phyloP scores from a whole-genome alignment of 73 alveolate species.

The Stentor roeselii region DNA sequence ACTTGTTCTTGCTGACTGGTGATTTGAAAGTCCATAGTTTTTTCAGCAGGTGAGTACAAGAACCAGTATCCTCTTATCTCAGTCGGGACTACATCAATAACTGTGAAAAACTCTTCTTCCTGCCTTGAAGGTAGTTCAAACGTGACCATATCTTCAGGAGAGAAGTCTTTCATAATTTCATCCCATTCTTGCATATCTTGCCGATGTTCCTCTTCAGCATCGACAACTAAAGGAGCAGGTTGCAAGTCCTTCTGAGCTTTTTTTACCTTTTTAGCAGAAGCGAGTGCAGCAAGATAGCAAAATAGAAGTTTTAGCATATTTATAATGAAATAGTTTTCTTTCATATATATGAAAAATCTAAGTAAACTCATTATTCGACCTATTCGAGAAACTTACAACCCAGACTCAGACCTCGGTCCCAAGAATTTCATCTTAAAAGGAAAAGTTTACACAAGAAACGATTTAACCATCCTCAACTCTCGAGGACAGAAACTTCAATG shows the following conservation, averaged over 20 bases:
- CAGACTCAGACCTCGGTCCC: conserved; percentile 46
- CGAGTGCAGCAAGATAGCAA: neutral
- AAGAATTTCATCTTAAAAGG: conserved; percentile 28
- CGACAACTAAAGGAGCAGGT: neutral
- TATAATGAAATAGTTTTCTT: too few species aligned
- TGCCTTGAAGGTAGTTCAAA: conserved; percentile 29
- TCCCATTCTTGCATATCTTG: conserved; percentile 27
- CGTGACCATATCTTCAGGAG: conserved; percentile 24
- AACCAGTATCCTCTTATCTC: conserved; percentile 29
- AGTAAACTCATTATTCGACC: conserved; percentile 80
- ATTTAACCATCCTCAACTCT: conserved; percentile 39
- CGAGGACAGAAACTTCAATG: conserved; percentile 52
- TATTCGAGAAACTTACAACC: conserved; percentile 35
- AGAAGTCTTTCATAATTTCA: neutral
- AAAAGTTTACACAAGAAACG: conserved; percentile 31
- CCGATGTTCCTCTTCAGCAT: conserved; percentile 22
- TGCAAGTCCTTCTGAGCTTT: neutral
- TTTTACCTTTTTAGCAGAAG: neutral
- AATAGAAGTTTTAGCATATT: neutral
- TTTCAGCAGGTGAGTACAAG: neutral
- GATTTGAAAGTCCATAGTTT: neutral
- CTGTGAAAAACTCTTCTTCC: conserved; percentile 17
- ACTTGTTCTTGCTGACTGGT: neutral
- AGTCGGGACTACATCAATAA: neutral
- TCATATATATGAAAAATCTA: neutral